Base-by-base conservation (phyloP, 805 yeast species). In the Nakazawaea laoshanensis region DNA sequence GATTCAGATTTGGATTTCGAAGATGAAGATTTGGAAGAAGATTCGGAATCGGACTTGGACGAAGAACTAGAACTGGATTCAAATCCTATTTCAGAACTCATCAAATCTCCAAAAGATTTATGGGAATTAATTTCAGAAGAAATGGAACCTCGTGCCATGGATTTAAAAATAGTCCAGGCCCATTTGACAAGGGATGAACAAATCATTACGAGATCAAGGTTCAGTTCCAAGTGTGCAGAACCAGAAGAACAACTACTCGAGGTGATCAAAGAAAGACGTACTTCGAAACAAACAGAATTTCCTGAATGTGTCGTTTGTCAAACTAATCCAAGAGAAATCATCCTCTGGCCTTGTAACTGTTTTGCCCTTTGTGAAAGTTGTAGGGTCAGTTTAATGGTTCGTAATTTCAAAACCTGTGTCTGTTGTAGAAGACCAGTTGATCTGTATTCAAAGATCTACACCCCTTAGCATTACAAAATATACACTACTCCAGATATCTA, bases 341-440 rank as follows among this genome's bases (percentile, higher is more conserved):
- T 88, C 7, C 61, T 89, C 3, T 88, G 96, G 96, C 96, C 96
- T 0, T 88, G 96, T 50, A 72, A 75, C 45, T 88, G 96, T 53
- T 72, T 88, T 36, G 87, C 95, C 0, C 63, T 88, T 4, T 88
- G 96, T 53, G 95, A 87, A 42, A 67, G 71, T 17, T 88, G 96
- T 49, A 66, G 96, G 12, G 60, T 77, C 8, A 71, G 81, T 12
- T 62, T 88, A 33, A 85, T 84, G 6, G 58, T 77, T 21, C 68
- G 87, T 39, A 81, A 82, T 9, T 78, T 79, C 48, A 72, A 70
- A 37, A 79, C 78, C 1, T 88, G 96, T 54, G 89, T 87, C 0
- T 82, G 94, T 47, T 88, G 96, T 48, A 68, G 95, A 21, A 59
- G 76, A 19, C 67, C 67, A 18, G 94, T 88, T 3, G 76, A 76